Conservation (phyloP, 2,329 filamentous ascomycete species). For the Neofusicoccum laricinum region DNA sequence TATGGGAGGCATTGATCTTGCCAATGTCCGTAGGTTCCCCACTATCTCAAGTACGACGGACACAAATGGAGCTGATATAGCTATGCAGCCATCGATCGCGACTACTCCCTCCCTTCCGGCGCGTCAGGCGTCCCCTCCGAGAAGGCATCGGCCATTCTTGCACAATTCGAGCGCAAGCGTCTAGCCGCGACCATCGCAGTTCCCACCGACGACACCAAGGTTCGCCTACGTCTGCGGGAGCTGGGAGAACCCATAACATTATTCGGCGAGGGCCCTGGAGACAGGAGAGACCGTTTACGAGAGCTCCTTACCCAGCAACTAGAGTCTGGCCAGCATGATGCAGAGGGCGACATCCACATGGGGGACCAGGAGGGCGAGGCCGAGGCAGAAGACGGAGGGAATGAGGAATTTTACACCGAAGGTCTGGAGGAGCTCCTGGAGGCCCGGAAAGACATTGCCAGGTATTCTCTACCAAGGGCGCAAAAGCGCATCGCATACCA, state of each 20-base stretch:
- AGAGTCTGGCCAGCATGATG: conserved; percentile 55
- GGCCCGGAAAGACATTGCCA: conserved; percentile 74
- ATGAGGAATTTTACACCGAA: conserved; percentile 90
- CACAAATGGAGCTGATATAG: background rate
- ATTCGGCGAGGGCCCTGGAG: conserved; percentile 84
- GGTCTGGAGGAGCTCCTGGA: conserved; percentile 72
- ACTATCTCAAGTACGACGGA: background rate
- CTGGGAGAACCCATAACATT: conserved; percentile 91
- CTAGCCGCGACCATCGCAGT: conserved; percentile 85
- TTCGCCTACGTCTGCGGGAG: conserved; percentile 76
- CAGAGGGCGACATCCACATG: conserved; percentile 55
- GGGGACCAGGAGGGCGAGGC: conserved; percentile 34
- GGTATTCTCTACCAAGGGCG: conserved; percentile 79
- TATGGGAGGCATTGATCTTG: conserved; percentile 58
- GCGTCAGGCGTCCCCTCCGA: conserved; percentile 68
- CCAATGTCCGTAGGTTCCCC: conserved; percentile 58
- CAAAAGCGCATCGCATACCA: conserved; percentile 74
- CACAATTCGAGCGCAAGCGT: conserved; percentile 88
- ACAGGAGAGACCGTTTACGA: conserved; percentile 81
- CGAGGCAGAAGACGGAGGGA: conserved; percentile 57
- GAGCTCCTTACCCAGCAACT: conserved; percentile 73
- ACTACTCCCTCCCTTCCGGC: conserved; percentile 74
- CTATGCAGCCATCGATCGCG: conserved; percentile 63
- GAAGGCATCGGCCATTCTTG: conserved; percentile 79
- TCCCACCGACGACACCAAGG: conserved; percentile 86